phyloP scores from a whole-genome alignment of 306 rosid species.

The Medicago lupulina region DNA sequence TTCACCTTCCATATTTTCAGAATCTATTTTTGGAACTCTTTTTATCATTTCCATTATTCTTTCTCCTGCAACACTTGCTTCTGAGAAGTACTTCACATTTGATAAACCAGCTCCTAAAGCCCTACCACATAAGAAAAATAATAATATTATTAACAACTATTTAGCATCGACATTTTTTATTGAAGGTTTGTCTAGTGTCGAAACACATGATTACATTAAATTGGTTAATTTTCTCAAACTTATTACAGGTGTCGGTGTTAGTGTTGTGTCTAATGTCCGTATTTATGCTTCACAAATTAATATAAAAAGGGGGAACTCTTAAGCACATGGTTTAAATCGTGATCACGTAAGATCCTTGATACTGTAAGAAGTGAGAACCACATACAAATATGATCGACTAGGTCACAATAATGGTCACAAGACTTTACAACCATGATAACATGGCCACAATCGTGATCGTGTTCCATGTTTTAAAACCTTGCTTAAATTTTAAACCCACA shows the following conservation, averaged over 20 bases:
- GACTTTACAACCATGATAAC: background rate
- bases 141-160: background rate
- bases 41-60: conserved; percentile 74
- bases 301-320: background rate
- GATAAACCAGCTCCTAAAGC: conserved; percentile 82
- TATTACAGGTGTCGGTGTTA: too few relatives aligned
- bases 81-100: conserved; percentile 80
- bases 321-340: background rate
- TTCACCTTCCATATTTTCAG: conserved; percentile 71
- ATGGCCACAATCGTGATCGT: too few relatives aligned
- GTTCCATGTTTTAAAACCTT: background rate
- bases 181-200: too few relatives aligned
- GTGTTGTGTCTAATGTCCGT: too few relatives aligned
- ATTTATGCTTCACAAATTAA: too few relatives aligned
- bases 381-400: background rate
- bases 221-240: too few relatives aligned
- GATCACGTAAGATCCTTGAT: background rate
- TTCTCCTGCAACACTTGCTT: conserved; percentile 76
- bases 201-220: too few relatives aligned
- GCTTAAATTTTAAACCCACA: background rate
- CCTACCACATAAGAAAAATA: conserved; percentile 44
- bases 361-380: background rate
- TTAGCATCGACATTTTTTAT: too few relatives aligned
- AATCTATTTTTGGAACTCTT: conserved; percentile 85
- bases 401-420: background rate